Conservation (phyloP, 208 protist species). For the Crithidia bombi region DNA sequence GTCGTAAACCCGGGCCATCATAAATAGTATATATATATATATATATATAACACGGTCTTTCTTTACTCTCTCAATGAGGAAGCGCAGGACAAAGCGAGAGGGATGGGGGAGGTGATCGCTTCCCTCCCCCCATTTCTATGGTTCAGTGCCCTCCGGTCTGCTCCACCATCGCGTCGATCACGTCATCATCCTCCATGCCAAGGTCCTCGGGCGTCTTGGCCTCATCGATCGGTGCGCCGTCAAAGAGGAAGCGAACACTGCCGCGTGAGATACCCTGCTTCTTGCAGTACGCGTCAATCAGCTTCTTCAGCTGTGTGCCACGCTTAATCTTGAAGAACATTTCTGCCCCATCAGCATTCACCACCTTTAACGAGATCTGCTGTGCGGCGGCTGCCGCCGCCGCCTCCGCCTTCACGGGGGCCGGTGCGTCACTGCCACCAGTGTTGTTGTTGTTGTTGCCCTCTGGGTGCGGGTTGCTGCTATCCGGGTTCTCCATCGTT, state of each 20-base stretch:
- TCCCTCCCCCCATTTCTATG: too few species aligned
- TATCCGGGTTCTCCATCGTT: conserved; percentile 32
- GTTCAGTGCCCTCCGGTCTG: conserved; percentile 70
- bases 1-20: too few species aligned
- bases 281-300: conserved; percentile 98
- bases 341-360: conserved; percentile 93
- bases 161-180: conserved; percentile 96
- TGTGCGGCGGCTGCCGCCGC: conserved; percentile 35
- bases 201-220: conserved; percentile 94
- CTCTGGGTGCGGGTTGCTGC: conserved; percentile 21
- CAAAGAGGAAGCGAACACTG: conserved; percentile 96
- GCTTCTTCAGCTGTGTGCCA: conserved; percentile 94
- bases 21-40: too few species aligned
- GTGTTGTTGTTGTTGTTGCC: conserved; percentile 44
- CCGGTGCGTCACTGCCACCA: conserved; percentile 24
- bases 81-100: not conserved
- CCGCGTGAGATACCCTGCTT: conserved; percentile 91
- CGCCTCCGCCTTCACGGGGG: conserved; percentile 65
- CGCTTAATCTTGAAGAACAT: conserved; percentile 98
- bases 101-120: not conserved
- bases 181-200: conserved; percentile 95
- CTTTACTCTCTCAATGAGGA: too few species aligned
- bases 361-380: conserved; percentile 91
- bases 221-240: conserved; percentile 92
- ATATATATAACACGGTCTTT: too few species aligned